Evolutionary conservation across 78 protist genomes (phyloP).

Genomic region (Creolimax fragrantissima): DNA sequence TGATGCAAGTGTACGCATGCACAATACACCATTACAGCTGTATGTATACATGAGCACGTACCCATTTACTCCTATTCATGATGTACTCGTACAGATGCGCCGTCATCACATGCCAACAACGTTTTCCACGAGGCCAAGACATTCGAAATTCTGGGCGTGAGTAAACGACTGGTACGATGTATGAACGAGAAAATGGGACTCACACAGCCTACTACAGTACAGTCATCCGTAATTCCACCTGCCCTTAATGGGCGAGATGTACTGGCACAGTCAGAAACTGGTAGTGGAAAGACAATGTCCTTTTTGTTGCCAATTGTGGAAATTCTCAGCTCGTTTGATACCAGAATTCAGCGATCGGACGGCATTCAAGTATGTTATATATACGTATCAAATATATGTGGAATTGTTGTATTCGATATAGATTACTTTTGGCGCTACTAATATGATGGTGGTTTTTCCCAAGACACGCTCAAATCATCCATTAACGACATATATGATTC

Average conservation of each 20-base stretch:
- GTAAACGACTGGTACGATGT: background rate
- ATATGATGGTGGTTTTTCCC: too few species aligned
- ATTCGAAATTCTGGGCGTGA: background rate
- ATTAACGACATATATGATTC: too few species aligned
- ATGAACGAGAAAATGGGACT: background rate
- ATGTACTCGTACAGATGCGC: background rate
- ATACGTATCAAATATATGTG: too few species aligned
- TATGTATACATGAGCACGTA: background rate
- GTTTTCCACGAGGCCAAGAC: background rate
- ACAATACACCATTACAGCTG: too few species aligned
- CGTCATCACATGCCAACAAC: background rate
- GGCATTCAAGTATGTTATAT: too few species aligned
- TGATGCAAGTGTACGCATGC: too few species aligned
- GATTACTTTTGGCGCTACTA: too few species aligned
- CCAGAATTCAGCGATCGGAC: background rate
- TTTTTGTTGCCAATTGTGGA: constrained; percentile 58
- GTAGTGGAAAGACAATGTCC: constrained; percentile 78
- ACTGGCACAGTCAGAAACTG: constrained; percentile 36
- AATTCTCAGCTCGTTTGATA: background rate
- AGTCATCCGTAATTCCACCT: background rate
- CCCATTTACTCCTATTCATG: too few species aligned
- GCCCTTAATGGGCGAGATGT: background rate
- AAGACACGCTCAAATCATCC: too few species aligned
- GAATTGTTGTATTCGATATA: too few species aligned
- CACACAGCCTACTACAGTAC: background rate